Percentiles rank a stretch among this genome's conserved stretches.
These are phyloP conservation scores for Karstenula rhodostoma DNA, from an alignment of 2,329 filamentous ascomycete genomes.

Conservation along the genomic window DNA sequence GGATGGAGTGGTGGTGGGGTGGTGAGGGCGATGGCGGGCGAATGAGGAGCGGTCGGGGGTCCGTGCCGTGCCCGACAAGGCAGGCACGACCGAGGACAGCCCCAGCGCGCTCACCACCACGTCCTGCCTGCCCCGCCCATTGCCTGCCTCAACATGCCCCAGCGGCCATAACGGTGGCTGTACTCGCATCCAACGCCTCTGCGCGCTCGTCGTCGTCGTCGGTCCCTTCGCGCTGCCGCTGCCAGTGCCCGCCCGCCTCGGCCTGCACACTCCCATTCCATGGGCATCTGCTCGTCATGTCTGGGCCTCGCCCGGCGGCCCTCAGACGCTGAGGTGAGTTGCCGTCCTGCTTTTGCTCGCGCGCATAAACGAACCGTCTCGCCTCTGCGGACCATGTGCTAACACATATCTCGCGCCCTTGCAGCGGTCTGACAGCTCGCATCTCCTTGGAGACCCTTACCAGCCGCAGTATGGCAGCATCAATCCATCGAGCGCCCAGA, in stretches of 20 bases:
- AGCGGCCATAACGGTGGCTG: conserved; percentile 13
- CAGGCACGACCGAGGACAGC: conserved; percentile 15
- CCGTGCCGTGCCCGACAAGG: conserved; percentile 8
- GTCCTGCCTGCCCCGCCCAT: conserved; percentile 27
- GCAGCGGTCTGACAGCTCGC: conserved; percentile 56
- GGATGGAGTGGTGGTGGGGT: background rate
- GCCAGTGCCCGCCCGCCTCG: background rate
- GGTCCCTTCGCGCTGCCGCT: conserved; percentile 8
- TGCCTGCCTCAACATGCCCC: conserved; percentile 25
- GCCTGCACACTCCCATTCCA: conserved; percentile 37
- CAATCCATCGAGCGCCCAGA: conserved; percentile 38
- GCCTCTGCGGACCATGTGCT: conserved; percentile 24
- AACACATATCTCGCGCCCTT: conserved; percentile 31
- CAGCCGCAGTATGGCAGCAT: conserved; percentile 56
- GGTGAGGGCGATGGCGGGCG: conserved; percentile 3
- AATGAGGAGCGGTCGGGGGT: conserved; percentile 16
- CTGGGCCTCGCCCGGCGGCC: conserved; percentile 54
- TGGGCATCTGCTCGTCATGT: conserved; percentile 60
- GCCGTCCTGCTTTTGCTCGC: conserved; percentile 6
- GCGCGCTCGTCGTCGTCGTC: background rate
- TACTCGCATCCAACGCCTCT: conserved; percentile 16
- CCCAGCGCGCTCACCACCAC: conserved; percentile 12
- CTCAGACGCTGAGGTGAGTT: conserved; percentile 55
- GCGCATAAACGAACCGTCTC: conserved; percentile 18
- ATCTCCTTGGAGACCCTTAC: conserved; percentile 56